Conservation (phyloP, 208 protist species). For the Vickermania spadyakhi region DNA sequence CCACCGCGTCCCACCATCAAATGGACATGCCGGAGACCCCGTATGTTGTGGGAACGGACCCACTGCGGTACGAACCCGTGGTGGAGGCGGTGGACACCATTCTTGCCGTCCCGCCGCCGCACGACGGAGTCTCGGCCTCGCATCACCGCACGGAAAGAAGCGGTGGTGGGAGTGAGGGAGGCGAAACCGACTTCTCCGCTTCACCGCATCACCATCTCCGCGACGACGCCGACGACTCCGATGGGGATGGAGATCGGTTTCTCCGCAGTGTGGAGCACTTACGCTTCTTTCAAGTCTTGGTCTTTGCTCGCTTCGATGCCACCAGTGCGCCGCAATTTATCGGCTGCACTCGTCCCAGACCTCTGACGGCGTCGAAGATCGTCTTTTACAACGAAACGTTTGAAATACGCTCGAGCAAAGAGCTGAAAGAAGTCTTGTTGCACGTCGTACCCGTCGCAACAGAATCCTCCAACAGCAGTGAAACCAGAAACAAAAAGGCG, state of each 20-base stretch:
- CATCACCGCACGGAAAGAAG: too few relatives aligned
- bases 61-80: slow-evolving; percentile 4
- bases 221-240: neutral
- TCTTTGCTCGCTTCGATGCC: slow-evolving; percentile 50
- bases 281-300: slow-evolving; percentile 43
- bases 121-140: neutral
- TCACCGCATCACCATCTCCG: neutral
- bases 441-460: slow-evolving; percentile 53
- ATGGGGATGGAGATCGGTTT: neutral
- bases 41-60: slow-evolving; percentile 41
- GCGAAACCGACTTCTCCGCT: too few relatives aligned
- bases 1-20: neutral
- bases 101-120: neutral
- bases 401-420: slow-evolving; percentile 48
- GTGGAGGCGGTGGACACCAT: neutral
- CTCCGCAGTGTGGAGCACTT: slow-evolving; percentile 9
- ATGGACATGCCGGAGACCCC: slow-evolving; percentile 11
- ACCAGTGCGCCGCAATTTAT: slow-evolving; percentile 61
- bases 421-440: slow-evolving; percentile 66
- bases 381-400: slow-evolving; percentile 80
- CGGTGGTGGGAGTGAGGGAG: too few relatives aligned
- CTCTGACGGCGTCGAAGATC: slow-evolving; percentile 34
- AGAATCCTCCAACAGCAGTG: slow-evolving; percentile 6
- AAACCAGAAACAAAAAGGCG: too few relatives aligned
- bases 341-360: slow-evolving; percentile 44